Percentiles rank a stretch among this genome's conserved stretches.
These are phyloP conservation scores for Dipodascopsis uninucleata DNA, from an alignment of 805 yeast genomes.

Conservation along the genomic window DNA sequence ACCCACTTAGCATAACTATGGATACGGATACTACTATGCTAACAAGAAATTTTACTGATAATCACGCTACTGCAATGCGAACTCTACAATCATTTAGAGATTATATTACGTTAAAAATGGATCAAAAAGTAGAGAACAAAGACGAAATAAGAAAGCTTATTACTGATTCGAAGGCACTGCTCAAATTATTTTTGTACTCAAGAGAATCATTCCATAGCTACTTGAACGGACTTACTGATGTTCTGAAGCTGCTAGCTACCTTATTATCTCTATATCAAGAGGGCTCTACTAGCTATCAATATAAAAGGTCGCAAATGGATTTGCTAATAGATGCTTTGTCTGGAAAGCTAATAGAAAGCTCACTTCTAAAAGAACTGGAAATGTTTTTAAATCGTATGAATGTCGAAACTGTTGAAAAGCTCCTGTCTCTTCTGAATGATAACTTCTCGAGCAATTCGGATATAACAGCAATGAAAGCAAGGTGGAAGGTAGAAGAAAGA, in stretches of 20 bases:
- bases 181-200: background rate
- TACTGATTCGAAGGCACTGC: background rate
- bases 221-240: background rate
- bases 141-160: background rate
- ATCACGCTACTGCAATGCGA: constrained; percentile 33
- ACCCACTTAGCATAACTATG: constrained; percentile 36
- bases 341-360: constrained; percentile 6
- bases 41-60: constrained; percentile 12
- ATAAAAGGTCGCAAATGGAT: constrained; percentile 12
- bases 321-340: constrained; percentile 12
- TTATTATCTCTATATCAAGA: no score
- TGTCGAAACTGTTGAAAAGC: constrained; percentile 1
- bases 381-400: constrained; percentile 5
- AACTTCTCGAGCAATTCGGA: background rate
- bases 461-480: constrained; percentile 1
- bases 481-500: constrained; percentile 7
- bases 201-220: background rate
- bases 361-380: constrained; percentile 7
- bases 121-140: background rate
- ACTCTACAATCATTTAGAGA: constrained; percentile 38
- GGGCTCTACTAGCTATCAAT: no score
- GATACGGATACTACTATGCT: constrained; percentile 3
- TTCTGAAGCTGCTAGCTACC: constrained; percentile 3
- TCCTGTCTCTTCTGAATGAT: constrained; percentile 2
- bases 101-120: background rate